Conservation (phyloP, 2,329 filamentous ascomycete species). For the Fusarium robinianum region DNA sequence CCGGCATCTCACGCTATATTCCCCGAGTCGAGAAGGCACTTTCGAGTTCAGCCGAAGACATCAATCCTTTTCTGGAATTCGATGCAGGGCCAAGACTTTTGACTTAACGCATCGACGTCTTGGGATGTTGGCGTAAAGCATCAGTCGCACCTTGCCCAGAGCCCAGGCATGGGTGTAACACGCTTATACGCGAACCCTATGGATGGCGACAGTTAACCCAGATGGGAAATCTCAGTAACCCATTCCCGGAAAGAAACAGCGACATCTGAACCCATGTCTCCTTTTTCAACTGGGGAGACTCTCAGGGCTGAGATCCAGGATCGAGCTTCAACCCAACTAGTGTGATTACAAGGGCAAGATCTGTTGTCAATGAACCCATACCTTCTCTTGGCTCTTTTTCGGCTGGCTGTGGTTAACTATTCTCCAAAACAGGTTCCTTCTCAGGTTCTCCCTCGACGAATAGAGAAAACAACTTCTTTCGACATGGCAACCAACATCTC, state of each 20-base stretch:
- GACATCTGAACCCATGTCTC: conserved; percentile 8
- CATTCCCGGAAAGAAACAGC: conserved; percentile 4
- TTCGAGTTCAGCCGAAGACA: no score
- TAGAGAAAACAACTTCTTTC: no score
- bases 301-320: neutral
- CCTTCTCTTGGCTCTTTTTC: conserved; percentile 5
- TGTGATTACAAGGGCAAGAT: conserved; percentile 6
- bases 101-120: no score
- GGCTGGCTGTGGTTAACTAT: conserved; percentile 22
- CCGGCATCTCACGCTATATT: no score
- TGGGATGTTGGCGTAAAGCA: no score
- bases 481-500: no score
- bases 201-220: conserved; percentile 2
- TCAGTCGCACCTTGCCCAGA: neutral
- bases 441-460: neutral
- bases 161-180: neutral
- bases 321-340: neutral
- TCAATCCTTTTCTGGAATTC: no score
- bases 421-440: no score
- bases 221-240: conserved; percentile 1
- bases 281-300: conserved; percentile 6
- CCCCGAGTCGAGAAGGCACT: no score
- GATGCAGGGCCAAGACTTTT: no score
- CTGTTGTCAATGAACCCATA: conserved; percentile 9
- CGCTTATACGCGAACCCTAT: neutral